These are phyloP conservation scores for Trichosporon ovoides DNA, from an alignment of 1,284 basidiomycete genomes.

Conservation along the genomic window DNA sequence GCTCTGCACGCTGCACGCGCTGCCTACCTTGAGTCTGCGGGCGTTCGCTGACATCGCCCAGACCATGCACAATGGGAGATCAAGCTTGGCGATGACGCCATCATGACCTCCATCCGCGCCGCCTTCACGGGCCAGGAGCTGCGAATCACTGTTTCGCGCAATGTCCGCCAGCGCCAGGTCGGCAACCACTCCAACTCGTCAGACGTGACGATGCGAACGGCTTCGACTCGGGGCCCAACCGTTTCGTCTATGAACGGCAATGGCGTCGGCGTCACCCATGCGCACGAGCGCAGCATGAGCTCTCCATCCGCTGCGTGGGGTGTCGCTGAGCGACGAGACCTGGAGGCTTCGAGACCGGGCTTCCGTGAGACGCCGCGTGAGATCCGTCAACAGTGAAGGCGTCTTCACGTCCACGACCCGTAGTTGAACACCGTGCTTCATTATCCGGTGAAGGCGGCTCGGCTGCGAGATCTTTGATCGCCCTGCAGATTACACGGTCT, in stretches of 20 bases:
- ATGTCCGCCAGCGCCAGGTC: neutral
- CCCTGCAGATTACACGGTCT: neutral
- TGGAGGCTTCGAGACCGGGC: conserved; percentile 2
- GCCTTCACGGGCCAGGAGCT: conserved; percentile 38
- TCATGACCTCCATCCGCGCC: conserved; percentile 34
- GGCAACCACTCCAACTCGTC: conserved; percentile 11
- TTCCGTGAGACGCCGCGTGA: neutral
- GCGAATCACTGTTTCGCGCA: conserved; percentile 27
- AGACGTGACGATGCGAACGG: conserved; percentile 16
- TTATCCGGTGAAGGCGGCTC: conserved; percentile 1
- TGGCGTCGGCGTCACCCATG: neutral
- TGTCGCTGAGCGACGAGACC: conserved; percentile 6
- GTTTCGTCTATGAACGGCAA: conserved; percentile 1
- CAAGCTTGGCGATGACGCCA: conserved; percentile 42
- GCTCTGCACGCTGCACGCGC: neutral
- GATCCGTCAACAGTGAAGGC: conserved; percentile 2
- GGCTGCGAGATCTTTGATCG: conserved; percentile 5
- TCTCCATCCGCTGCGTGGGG: conserved; percentile 9
- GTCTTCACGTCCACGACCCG: neutral
- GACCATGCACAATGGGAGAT: conserved; percentile 47
- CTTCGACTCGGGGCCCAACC: conserved; percentile 8
- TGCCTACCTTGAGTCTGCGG: neutral
- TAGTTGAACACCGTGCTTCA: conserved; percentile 1
- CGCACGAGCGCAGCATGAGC: conserved; percentile 18
- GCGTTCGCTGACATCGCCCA: conserved; percentile 15